These are phyloP conservation scores for Aspergillaceae sp. DNA, from an alignment of 2,329 filamentous ascomycete species.

Conservation along the genomic window DNA sequence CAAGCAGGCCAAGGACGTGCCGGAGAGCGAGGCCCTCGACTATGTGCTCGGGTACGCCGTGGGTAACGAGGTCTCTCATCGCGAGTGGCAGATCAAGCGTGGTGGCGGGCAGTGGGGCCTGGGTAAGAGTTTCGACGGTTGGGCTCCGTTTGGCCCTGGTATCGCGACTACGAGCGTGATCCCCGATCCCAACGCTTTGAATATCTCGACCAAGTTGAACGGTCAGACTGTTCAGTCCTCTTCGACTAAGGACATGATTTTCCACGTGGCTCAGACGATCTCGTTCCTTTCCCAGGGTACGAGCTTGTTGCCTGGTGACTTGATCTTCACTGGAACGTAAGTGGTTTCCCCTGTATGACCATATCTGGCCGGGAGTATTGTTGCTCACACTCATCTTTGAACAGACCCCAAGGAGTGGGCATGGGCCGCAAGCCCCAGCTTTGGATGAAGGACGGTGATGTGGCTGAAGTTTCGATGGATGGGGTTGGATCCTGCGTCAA, in stretches of 20 bases:
- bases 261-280: slow-evolving; percentile 39
- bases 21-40: slow-evolving; percentile 57
- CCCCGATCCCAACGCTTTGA: slow-evolving; percentile 32
- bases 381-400: background rate
- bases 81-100: slow-evolving; percentile 63
- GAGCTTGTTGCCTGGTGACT: slow-evolving; percentile 33
- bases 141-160: slow-evolving; percentile 64
- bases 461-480: slow-evolving; percentile 60
- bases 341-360: slow-evolving; percentile 11
- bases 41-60: slow-evolving; percentile 67
- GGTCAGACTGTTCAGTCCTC: slow-evolving; percentile 42
- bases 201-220: slow-evolving; percentile 42
- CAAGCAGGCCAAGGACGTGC: slow-evolving; percentile 56
- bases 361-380: background rate
- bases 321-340: slow-evolving; percentile 40
- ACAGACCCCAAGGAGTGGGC: slow-evolving; percentile 60
- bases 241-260: slow-evolving; percentile 43
- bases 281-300: slow-evolving; percentile 39
- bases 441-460: slow-evolving; percentile 62
- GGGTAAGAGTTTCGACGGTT: slow-evolving; percentile 67
- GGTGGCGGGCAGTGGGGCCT: slow-evolving; percentile 63
- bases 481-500: slow-evolving; percentile 51
- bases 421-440: slow-evolving; percentile 59
- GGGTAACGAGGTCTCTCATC: slow-evolving; percentile 72
- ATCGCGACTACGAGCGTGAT: slow-evolving; percentile 52